Percentiles rank a stretch among this genome's conserved stretches.
phyloP scores from a whole-genome alignment of 768 basidiomycete genomes.

The Boletus reticuloceps region DNA sequence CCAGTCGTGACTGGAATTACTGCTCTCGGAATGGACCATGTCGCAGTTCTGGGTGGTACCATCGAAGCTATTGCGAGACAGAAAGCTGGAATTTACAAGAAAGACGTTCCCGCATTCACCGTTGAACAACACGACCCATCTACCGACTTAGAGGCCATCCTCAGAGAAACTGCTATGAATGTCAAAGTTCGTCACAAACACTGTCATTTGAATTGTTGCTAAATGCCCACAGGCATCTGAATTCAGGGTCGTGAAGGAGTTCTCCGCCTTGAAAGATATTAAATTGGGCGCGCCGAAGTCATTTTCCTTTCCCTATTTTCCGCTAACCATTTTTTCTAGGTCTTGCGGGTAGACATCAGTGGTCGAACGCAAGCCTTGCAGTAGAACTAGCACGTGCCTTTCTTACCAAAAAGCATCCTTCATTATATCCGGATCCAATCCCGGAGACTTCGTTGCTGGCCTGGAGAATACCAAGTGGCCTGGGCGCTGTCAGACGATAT shows the following conservation, averaged over 20 bases:
- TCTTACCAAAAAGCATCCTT: constrained; percentile 37
- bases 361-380: constrained; percentile 85
- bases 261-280: constrained; percentile 48
- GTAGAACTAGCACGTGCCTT: constrained; percentile 69
- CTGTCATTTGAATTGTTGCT: not conserved
- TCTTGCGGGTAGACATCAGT: constrained; percentile 82
- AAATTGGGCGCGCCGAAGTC: constrained; percentile 53
- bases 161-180: constrained; percentile 65
- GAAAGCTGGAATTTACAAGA: constrained; percentile 97
- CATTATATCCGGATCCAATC: constrained; percentile 33
- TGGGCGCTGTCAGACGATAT: constrained; percentile 86
- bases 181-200: constrained; percentile 47
- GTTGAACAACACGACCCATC: constrained; percentile 79
- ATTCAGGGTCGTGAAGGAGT: constrained; percentile 59
- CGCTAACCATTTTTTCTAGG: constrained; percentile 44
- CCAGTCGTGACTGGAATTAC: constrained; percentile 91
- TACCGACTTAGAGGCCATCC: constrained; percentile 59
- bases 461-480: constrained; percentile 82
- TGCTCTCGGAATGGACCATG: constrained; percentile 90
- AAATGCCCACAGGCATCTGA: constrained; percentile 51
- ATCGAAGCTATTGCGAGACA: constrained; percentile 89
- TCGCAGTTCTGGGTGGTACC: constrained; percentile 82
- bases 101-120: constrained; percentile 81
- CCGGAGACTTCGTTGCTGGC: constrained; percentile 55
- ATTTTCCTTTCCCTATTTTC: not conserved